Base-by-base conservation (phyloP, 2,329 filamentous ascomycete genomes). In the Whalleya microplaca region DNA sequence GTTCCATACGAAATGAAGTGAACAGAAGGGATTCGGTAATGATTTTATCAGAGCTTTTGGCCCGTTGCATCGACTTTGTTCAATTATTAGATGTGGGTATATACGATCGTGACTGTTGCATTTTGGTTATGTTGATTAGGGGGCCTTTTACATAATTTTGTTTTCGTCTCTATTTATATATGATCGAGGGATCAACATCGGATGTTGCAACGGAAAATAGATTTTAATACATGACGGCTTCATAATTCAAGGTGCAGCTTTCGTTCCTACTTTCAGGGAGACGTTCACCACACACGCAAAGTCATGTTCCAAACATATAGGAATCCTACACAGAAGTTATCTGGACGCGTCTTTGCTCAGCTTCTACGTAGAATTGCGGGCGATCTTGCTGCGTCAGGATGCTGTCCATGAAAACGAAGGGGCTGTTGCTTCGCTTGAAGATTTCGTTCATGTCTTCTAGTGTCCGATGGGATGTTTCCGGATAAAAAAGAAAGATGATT, bases 391-490 rank as follows among this genome's bases (percentile, higher is more conserved):
- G 69, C 2, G 72, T 75, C 48, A 76, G 59, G 16, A 64, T 64
- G 3, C 61, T 56, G 49, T 73, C 70, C 21, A 68, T 64, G 29
- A 67, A 75, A 14, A 76, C 73, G 32, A 75, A 62, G 14, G 70
- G 42, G 14, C 62, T 63, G 1, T 67, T 66, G 42, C 70, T 65
- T 32, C 65, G 64, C 37, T 69, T 69, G 56, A 75, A 77, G 41
- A 76, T 76, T 53, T 76, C 68, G 57, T 81, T 78, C 66, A 81
- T 80, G 44, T 81, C 78, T 62, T 82, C 79, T 6, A 82, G 70
- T 0, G 78, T 76, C 9, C 75, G 71, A 45, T 76, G 71, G 5
- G 75, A 66, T 1, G 80, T 82, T 63, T 82, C 80, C 0, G 78
- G 79, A 53, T 82, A 81, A 44, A 83, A 73, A 55, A 79, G 72